Evolutionary conservation across 2,329 filamentous ascomycete species (phyloP), one percentile per base, ranked within the genome.

Genomic region (Microsporum canis): DNA sequence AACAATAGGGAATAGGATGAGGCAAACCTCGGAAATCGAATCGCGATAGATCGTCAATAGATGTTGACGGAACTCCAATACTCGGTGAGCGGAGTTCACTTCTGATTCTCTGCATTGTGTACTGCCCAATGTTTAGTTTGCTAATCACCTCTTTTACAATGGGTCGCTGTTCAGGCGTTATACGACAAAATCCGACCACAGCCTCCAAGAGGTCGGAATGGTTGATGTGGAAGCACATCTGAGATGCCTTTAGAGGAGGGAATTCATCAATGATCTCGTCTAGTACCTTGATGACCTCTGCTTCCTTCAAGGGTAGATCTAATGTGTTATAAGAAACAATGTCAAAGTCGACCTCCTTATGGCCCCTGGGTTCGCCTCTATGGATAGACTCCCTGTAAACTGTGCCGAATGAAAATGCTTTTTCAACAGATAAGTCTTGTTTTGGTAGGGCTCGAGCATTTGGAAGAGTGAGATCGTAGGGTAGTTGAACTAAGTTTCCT

Each of bases 301-400:
- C 92, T 73, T 99, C 94, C 69, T 95, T 95, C 61, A 96, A 74
- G 0, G 91, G 87, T 53, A 95, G 78, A 68, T 97, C 91, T 3
- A 91, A 75, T 0, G 87, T 87, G 66, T 91, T 86, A 51, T 84
- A 82, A 0, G 91, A 92, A n/a, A 96, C 82, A 63, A 99, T 91
- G 73, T 99, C 94, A 71, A 97, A 99, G 71, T 97, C 91, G 1
- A 95, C 91, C 71, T 97, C 94, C 7, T 89, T 88, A 71, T 89
- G 88, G 68, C 87, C 88, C 61, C 82, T 82, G 5, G 94, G 94
- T 66, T 95, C 88, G 1, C 89, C 88, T 5, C 89, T 91, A 60
- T 85, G 86, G 57, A 85, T 80, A 53, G 83, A 85, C 65, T 95
- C 88, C 45, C 94, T 84, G 70, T 90, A 97, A 0, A 97, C 91